Base-by-base conservation (phyloP, 352 stramenopile genomes). In the Pythium guiyangense region DNA sequence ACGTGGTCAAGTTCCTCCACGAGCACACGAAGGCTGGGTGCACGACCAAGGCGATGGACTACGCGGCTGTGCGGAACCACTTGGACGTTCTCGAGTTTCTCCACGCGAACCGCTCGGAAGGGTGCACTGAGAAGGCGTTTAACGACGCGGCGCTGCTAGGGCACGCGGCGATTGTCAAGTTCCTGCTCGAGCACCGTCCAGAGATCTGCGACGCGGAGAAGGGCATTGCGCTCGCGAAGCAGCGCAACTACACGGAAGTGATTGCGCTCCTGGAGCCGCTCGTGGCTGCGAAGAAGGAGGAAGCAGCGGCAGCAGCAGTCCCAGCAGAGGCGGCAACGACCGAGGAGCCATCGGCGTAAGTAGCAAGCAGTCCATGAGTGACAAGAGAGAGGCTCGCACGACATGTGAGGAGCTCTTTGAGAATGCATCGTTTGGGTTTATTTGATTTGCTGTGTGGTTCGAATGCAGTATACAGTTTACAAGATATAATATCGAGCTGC, bases 1-100 rank as follows among this genome's bases (percentile, higher is more conserved):
- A 64, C 4, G 49, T 77, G 8, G 66, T 77, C 29, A 49, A 62
- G 47, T 77, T 55, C 18, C 57, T 77, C 1, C 66, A 77, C 37
- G 58, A 67, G 31, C 59, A 77, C 40, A 51, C 63, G 20, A 60
- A 40, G 2, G 66, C 72, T 40, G 66, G 39, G 15, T 89, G 78
- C 58, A 80, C 73, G 25, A 83, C 71, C 1, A 62, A 71, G 47
- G 75, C 78, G 1, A 86, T 89, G 72, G 66, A 86, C 61, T 77
- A 77, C 42, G 76, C 76, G 0, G 76, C 72, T 6, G 51, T 71
- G 27, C 71, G 67, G 47, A 64, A 64, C 4, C 74, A 83, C 49
- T 45, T 77, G 0, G 74, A 82, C 9, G 59, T 82, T 6, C 64
- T 86, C 29, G 48, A 55, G 18, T 89, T 71, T 31, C 63, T 89